Evolutionary conservation across 148 eudicot species (phyloP), one percentile per base, ranked within the genome.

Genomic region (Rhododendron williamsianum): DNA sequence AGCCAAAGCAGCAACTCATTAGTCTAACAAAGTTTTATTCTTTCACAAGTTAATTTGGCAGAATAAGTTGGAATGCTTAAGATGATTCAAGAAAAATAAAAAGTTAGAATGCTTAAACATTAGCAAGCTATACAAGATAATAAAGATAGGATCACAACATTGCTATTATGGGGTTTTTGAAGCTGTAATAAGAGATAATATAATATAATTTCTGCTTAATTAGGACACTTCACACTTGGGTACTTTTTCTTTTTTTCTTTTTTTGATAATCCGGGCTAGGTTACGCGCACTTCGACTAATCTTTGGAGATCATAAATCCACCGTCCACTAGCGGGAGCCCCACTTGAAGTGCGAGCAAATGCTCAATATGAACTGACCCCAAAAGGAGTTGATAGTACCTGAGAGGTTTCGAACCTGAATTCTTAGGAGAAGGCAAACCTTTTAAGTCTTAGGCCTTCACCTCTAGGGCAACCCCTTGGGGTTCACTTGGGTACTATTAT

Each of bases 1-100:
- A 71, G 78, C 76, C 80, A 90, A 89, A 89, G 71, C 91, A 89
- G 85, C 86, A 90, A 83, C 81, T 86, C 82, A 35, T 91, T 83
- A 92, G 92, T 90, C 83, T 81, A 86, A 84, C 63, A 46, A 63
- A 67, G 27, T 54, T 81, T 33, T 82, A 38, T 46, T 49, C 51
- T 27, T 81, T 8, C 58, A 81, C 27, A 19, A 84, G 52, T 71
- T 33, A 4, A n/a, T 11, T n/a, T 60, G 35, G 67, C 76, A 45
- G 56, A 78, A 84, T 8, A 33, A 45, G 58, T 54, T 52, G 35
- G 54, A 72, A 36, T 8, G 27, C 12, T 73, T 41, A 58, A 58
- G 65, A 58, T 58, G n/a, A 58, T 58, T 54, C 60, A 15, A 54
- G 4, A 58, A 19, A 19, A 58, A 35, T 36, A 71, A 83, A 4